These are phyloP conservation scores for Lentinula edodes DNA, from an alignment of 768 basidiomycete species.

Conservation along the genomic window DNA sequence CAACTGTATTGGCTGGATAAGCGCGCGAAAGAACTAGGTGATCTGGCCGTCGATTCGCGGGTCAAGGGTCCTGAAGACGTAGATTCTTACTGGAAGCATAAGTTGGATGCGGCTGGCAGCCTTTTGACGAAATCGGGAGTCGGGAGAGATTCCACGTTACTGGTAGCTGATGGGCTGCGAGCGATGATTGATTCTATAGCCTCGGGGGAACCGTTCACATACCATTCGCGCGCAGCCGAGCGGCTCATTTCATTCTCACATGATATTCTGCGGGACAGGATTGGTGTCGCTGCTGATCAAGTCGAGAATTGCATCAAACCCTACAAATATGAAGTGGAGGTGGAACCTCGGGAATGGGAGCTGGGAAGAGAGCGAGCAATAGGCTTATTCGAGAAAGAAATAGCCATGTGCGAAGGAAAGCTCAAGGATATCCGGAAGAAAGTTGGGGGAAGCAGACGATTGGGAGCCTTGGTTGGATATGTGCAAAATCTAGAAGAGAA, in stretches of 20 bases:
- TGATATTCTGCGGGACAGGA: constrained; percentile 86
- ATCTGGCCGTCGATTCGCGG: constrained; percentile 63
- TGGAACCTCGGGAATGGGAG: constrained; percentile 92
- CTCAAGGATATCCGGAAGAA: constrained; percentile 81
- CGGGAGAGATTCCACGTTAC: constrained; percentile 87
- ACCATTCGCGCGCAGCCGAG: constrained; percentile 85
- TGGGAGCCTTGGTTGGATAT: constrained; percentile 73
- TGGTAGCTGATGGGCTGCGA: constrained; percentile 92
- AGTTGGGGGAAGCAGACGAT: constrained; percentile 80
- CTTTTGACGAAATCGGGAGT: constrained; percentile 94
- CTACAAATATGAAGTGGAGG: constrained; percentile 97
- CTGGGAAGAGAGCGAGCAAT: constrained; percentile 69
- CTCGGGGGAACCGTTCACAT: constrained; percentile 82
- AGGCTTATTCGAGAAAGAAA: constrained; percentile 80
- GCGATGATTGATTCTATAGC: constrained; percentile 88
- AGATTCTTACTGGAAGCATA: constrained; percentile 93
- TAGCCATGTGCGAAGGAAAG: constrained; percentile 78
- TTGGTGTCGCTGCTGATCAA: constrained; percentile 94
- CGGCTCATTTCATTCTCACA: constrained; percentile 91
- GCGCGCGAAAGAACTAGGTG: constrained; percentile 68
- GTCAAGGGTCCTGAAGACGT: constrained; percentile 62
- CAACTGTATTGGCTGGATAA: constrained; percentile 97
- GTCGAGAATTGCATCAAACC: constrained; percentile 99
- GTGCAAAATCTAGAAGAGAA: constrained; percentile 78
- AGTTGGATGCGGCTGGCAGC: constrained; percentile 90